A percentile compares a stretch with the other conserved stretches of the same genome.
Evolutionary conservation across 163 green algal species (phyloP).

Genomic region (Chlorella variabilis): DNA sequence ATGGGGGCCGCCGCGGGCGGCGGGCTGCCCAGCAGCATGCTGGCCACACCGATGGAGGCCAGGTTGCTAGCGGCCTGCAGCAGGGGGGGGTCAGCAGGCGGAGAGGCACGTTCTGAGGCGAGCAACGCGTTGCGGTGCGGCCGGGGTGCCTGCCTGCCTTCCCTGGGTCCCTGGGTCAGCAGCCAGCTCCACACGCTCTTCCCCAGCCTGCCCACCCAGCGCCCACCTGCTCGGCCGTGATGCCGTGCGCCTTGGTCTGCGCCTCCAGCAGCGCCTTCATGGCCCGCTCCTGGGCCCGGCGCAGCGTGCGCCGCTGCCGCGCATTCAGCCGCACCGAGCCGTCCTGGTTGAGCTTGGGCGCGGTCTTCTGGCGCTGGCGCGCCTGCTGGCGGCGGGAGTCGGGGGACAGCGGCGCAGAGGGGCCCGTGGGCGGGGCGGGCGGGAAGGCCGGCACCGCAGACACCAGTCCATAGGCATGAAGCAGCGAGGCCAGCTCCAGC

Average conservation of each 20-base stretch:
- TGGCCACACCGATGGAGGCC: conserved; percentile 24
- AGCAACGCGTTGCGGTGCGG: too few relatives aligned
- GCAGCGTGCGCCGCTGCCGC: conserved; percentile 49
- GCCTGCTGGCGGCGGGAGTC: conserved; percentile 4
- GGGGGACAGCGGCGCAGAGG: conserved; percentile 2
- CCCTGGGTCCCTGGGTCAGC: background rate
- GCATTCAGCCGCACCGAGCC: conserved; percentile 47
- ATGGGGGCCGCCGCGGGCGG: background rate
- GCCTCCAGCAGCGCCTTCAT: conserved; percentile 42
- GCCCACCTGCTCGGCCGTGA: conserved; percentile 26
- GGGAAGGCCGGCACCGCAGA: background rate
- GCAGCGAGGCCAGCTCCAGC: conserved; percentile 49
- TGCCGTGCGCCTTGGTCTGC: conserved; percentile 27
- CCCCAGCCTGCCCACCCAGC: too few relatives aligned
- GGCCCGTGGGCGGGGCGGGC: too few relatives aligned
- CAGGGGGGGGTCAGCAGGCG: background rate
- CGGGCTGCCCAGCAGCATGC: conserved; percentile 35
- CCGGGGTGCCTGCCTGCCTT: too few relatives aligned
- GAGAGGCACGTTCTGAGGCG: background rate
- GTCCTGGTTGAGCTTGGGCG: conserved; percentile 30
- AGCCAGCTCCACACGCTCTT: too few relatives aligned
- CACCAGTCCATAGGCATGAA: conserved; percentile 47
- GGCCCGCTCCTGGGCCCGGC: conserved; percentile 47
- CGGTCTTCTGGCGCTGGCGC: conserved; percentile 20
- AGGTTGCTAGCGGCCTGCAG: conserved; percentile 29